Conservation (phyloP, 768 basidiomycete species). For the Tephrocybe sp. region DNA sequence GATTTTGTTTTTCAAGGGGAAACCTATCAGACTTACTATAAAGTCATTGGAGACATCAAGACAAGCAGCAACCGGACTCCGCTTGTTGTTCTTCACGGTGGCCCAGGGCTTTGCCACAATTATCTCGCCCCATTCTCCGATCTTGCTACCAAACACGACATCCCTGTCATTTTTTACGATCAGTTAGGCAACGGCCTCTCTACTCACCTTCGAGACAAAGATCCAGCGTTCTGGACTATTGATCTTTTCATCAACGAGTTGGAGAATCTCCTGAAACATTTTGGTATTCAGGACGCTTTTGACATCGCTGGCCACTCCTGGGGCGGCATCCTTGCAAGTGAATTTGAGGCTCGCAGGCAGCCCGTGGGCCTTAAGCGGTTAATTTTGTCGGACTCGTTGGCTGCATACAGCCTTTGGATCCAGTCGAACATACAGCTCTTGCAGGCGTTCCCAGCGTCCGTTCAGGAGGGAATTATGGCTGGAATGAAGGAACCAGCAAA, state of each 20-base stretch:
- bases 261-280: slow-evolving; percentile 41
- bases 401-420: slow-evolving; percentile 26
- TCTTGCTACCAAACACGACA: slow-evolving; percentile 30
- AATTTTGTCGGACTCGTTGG: slow-evolving; percentile 31
- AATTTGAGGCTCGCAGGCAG: slow-evolving; percentile 37
- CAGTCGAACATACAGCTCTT: slow-evolving; percentile 22
- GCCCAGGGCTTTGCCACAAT: slow-evolving; percentile 44
- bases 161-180: slow-evolving; percentile 55
- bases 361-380: slow-evolving; percentile 37
- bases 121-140: slow-evolving; percentile 43
- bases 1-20: slow-evolving; percentile 12
- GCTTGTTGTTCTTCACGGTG: slow-evolving; percentile 44
- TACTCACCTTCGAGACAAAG: slow-evolving; percentile 46
- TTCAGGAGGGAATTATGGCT: slow-evolving; percentile 15
- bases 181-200: slow-evolving; percentile 56
- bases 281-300: slow-evolving; percentile 40
- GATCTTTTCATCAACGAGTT: slow-evolving; percentile 57
- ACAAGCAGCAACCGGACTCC: slow-evolving; percentile 22
- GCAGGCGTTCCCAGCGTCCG: slow-evolving; percentile 16
- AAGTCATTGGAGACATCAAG: slow-evolving; percentile 12
- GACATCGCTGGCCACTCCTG: slow-evolving; percentile 56
- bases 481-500: slow-evolving; percentile 19
- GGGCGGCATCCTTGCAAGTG: slow-evolving; percentile 49
- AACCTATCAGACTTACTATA: slow-evolving; percentile 14
- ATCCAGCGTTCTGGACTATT: slow-evolving; percentile 46